Conservation (phyloP, 768 basidiomycete species). For the Sporobolomyces roseus region DNA sequence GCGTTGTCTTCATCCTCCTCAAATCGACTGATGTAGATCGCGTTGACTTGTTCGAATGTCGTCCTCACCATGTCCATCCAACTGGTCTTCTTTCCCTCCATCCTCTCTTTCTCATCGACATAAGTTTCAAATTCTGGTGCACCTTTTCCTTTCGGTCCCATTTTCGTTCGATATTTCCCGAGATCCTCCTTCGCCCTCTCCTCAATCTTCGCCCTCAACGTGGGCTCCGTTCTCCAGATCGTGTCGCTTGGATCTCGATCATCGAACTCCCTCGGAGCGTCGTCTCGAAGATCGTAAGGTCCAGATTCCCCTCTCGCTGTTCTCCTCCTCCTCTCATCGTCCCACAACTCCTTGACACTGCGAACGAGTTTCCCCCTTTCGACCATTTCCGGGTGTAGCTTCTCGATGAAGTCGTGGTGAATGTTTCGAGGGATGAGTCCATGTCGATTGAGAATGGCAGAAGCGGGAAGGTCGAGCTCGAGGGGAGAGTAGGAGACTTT, state of each 20-base stretch:
- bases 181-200: conserved; percentile 59
- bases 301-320: conserved; percentile 33
- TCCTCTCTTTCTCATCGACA: conserved; percentile 21
- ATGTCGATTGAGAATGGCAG: conserved; percentile 81
- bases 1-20: conserved; percentile 31
- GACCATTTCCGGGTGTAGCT: conserved; percentile 54
- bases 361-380: conserved; percentile 69
- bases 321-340: conserved; percentile 81
- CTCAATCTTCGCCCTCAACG: conserved; percentile 70
- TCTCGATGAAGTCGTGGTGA: conserved; percentile 65
- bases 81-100: background rate
- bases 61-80: conserved; percentile 81
- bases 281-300: conserved; percentile 32
- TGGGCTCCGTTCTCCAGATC: conserved; percentile 67
- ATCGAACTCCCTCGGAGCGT: conserved; percentile 22
- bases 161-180: conserved; percentile 43
- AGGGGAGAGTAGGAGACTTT: conserved; percentile 53
- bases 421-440: conserved; percentile 62
- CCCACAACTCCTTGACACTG: conserved; percentile 91
- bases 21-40: conserved; percentile 34
- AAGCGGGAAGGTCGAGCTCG: conserved; percentile 76
- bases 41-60: conserved; percentile 79
- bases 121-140: conserved; percentile 44
- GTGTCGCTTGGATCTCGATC: conserved; percentile 39
- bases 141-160: conserved; percentile 43